Evolutionary conservation across 176 grass and related monocot species (phyloP).

Genomic region (Pontederia paniculata): DNA sequence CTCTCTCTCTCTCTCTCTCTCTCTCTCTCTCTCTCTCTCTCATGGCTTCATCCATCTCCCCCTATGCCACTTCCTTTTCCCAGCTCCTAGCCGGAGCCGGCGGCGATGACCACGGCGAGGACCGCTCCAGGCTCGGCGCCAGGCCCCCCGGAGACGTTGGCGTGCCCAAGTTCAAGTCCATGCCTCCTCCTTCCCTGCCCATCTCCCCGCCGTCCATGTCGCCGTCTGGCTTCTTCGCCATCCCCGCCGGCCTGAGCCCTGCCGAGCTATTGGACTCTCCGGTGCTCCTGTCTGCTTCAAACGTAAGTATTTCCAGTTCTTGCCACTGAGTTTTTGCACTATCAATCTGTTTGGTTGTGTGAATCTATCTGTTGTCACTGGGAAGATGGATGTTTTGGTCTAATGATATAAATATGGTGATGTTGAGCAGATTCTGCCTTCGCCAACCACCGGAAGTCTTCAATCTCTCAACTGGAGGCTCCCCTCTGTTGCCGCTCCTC

Average conservation of each 20-base stretch:
- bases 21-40: background rate
- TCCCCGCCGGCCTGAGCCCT: slow-evolving; percentile 76
- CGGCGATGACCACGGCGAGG: slow-evolving; percentile 12
- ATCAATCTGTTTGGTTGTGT: background rate
- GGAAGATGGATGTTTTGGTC: slow-evolving; percentile 5
- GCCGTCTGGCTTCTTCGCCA: slow-evolving; percentile 68
- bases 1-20: too few relatives aligned
- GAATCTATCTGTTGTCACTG: background rate
- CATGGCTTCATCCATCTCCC: slow-evolving; percentile 38
- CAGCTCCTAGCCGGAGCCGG: slow-evolving; percentile 44
- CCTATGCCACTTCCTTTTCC: slow-evolving; percentile 55
- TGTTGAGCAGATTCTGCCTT: slow-evolving; percentile 37
- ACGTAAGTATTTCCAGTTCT: slow-evolving; percentile 39
- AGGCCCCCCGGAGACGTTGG: slow-evolving; percentile 22
- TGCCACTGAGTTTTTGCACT: background rate
- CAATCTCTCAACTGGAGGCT: slow-evolving; percentile 39
- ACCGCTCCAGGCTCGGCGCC: slow-evolving; percentile 6
- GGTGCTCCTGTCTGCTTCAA: slow-evolving; percentile 47
- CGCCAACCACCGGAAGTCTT: slow-evolving; percentile 74
- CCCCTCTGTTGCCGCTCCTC: slow-evolving; percentile 13
- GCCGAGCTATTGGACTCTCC: slow-evolving; percentile 85
- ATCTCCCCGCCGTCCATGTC: slow-evolving; percentile 57
- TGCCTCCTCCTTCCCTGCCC: slow-evolving; percentile 70
- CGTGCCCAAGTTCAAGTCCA: slow-evolving; percentile 92
- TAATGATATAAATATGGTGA: background rate